These are phyloP conservation scores for Hypomyces rosellus DNA, from an alignment of 2,329 filamentous ascomycete genomes.

Conservation along the genomic window DNA sequence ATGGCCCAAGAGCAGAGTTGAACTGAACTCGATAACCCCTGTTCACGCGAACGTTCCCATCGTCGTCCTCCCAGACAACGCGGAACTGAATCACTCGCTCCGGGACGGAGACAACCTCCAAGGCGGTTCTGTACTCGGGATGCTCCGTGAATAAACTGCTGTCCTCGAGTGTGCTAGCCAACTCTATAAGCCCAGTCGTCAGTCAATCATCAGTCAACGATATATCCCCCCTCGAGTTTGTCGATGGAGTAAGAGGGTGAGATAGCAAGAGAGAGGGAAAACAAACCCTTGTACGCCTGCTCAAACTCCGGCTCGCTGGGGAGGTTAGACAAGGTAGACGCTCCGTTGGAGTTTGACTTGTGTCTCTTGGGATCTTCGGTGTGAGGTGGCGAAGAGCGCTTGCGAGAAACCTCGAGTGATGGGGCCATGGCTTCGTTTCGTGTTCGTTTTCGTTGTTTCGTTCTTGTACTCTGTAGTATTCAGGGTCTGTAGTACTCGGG, in stretches of 20 bases:
- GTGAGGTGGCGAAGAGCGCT: background rate
- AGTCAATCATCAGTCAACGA: constrained; percentile 9
- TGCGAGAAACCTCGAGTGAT: background rate
- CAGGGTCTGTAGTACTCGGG: too few species aligned
- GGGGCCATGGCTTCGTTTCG: background rate
- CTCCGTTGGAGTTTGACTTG: background rate
- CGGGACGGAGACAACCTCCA: constrained; percentile 80
- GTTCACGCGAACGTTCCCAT: constrained; percentile 84
- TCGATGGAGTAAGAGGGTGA: background rate
- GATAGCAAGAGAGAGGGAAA: background rate
- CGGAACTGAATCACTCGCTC: constrained; percentile 97
- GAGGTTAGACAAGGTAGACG: constrained; percentile 67
- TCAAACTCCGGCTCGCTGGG: constrained; percentile 92
- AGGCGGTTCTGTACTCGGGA: constrained; percentile 89
- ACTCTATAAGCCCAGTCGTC: constrained; percentile 54
- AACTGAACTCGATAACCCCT: constrained; percentile 95
- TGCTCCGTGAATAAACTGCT: constrained; percentile 88
- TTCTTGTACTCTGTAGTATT: background rate
- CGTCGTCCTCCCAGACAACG: constrained; percentile 94
- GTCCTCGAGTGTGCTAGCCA: constrained; percentile 89
- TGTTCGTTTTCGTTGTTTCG: background rate
- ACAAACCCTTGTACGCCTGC: constrained; percentile 90
- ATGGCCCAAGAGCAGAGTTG: constrained; percentile 94
- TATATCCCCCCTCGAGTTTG: background rate
- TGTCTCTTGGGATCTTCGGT: background rate